Conservation (phyloP, 495 filamentous ascomycete species). For the Hypoxylon cercidicola region DNA sequence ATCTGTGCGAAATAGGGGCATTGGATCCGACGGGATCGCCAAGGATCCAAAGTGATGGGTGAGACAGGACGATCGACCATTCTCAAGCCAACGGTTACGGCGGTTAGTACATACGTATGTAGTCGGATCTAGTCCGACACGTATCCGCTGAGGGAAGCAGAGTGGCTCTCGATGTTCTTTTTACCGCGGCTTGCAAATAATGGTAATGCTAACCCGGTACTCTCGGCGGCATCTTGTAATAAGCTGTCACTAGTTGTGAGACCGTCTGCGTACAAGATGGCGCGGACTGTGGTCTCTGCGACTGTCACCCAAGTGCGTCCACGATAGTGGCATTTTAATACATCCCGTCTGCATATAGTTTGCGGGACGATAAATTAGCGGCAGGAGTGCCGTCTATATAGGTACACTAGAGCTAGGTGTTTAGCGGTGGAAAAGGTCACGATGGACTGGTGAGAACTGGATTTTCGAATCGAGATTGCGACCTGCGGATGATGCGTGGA, state of each 20-base stretch:
- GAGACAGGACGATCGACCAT: slow-evolving; percentile 30
- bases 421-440: neutral
- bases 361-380: slow-evolving; percentile 30
- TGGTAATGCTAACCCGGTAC: slow-evolving; percentile 16
- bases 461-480: slow-evolving; percentile 1
- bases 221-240: slow-evolving; percentile 34
- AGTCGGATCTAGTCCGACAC: slow-evolving; percentile 18
- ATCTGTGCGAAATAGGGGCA: slow-evolving; percentile 21
- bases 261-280: slow-evolving; percentile 16
- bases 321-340: slow-evolving; percentile 3
- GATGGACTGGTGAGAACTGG: neutral
- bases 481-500: slow-evolving; percentile 1
- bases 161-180: slow-evolving; percentile 10
- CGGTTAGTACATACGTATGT: slow-evolving; percentile 7
- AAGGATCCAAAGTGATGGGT: slow-evolving; percentile 25
- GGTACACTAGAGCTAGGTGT: slow-evolving; percentile 7
- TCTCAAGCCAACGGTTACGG: slow-evolving; percentile 19
- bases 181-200: slow-evolving; percentile 28
- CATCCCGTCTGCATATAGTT: slow-evolving; percentile 11
- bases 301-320: neutral
- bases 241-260: slow-evolving; percentile 27
- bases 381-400: neutral
- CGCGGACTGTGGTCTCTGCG: slow-evolving; percentile 3
- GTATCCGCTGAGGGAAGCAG: slow-evolving; percentile 25
- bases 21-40: slow-evolving; percentile 18